Base-by-base conservation (phyloP, 2,329 filamentous ascomycete genomes). In the Drechslerella dactyloides region DNA sequence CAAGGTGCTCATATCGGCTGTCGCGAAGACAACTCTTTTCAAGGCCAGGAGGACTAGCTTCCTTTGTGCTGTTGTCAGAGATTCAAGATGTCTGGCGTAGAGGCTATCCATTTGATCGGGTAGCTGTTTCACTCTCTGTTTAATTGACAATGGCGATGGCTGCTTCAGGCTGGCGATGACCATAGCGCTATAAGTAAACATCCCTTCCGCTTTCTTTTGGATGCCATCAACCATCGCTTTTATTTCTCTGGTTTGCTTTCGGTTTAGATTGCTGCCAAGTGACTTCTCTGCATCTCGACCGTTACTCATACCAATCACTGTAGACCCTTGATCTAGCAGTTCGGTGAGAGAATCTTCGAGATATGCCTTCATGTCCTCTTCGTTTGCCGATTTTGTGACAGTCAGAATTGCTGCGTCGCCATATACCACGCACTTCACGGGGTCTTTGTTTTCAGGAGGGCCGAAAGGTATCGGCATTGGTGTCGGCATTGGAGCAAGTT, bases 161-260 rank as follows among this genome's bases (percentile, higher is more conserved):
- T 69, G 65, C 8, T 51, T 46, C 13, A 69, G 59, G 37, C 57
- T 62, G 23, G 65, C 65, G 23, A 69, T 62, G 4, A 69, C 65
- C 65, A 69, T 69, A 1, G 65, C 57, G 23, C 65, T 69, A 11
- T 62, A 69, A 8, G 57, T 69, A 30, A 69, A 69, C 65, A 69
- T 69, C 5, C 65, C 65, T 19, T 69, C 57, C 21, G 65, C 57
- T 15, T 69, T 69, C 42, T 62, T 62, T 35, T 62, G 65, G 5
- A 69, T 69, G 13, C 42, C 40, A 10, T 52, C 23, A 8, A 62
- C 65, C 57, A 69, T 69, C 10, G 52, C 44, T 37, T 62, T 21
- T 13, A 69, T 69, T 10, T 62, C 50, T n/a, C 33, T 57, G 1
- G 23, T 33, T 40, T 62, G 65, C 13, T 48, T 69, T 11, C 17